These are phyloP conservation scores for Xylariaceae sp. DNA, from an alignment of 2,329 filamentous ascomycete species.

Conservation along the genomic window DNA sequence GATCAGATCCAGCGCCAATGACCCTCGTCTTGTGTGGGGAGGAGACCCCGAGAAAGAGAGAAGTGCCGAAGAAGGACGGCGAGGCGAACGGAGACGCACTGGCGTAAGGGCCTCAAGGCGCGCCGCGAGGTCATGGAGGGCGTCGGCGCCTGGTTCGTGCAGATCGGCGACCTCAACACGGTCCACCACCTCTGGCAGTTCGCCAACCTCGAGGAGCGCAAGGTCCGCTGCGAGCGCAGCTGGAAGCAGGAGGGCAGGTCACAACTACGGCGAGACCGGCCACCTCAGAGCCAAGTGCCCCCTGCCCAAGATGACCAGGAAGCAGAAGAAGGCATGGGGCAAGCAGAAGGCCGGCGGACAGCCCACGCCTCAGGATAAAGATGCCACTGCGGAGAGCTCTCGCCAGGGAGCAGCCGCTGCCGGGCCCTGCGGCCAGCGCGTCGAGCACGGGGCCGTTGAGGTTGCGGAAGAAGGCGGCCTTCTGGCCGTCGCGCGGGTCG, in stretches of 20 bases:
- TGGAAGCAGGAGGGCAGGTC: conserved; percentile 95
- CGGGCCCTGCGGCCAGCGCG: conserved; percentile 39
- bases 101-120: conserved; percentile 85
- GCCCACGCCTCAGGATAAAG: too few relatives aligned
- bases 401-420: too few relatives aligned
- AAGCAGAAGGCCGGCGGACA: too few relatives aligned
- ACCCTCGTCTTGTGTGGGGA: too few relatives aligned
- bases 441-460: conserved; percentile 40
- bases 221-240: conserved; percentile 82
- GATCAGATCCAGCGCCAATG: too few relatives aligned
- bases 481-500: conserved; percentile 29
- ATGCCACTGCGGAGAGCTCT: too few relatives aligned
- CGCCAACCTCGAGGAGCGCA: conserved; percentile 89
- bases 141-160: conserved; percentile 96
- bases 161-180: conserved; percentile 94
- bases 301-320: too few relatives aligned
- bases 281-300: too few relatives aligned
- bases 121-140: conserved; percentile 97
- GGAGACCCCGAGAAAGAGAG: too few relatives aligned
- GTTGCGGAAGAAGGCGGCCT: conserved; percentile 26
- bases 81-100: conserved; percentile 99
- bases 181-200: conserved; percentile 99
- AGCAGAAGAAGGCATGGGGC: too few relatives aligned
- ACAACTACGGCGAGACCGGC: conserved; percentile 88
- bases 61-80: too few relatives aligned